phyloP scores from a whole-genome alignment of 164 flowering plant species.

The Chimonanthus salicifolius region DNA sequence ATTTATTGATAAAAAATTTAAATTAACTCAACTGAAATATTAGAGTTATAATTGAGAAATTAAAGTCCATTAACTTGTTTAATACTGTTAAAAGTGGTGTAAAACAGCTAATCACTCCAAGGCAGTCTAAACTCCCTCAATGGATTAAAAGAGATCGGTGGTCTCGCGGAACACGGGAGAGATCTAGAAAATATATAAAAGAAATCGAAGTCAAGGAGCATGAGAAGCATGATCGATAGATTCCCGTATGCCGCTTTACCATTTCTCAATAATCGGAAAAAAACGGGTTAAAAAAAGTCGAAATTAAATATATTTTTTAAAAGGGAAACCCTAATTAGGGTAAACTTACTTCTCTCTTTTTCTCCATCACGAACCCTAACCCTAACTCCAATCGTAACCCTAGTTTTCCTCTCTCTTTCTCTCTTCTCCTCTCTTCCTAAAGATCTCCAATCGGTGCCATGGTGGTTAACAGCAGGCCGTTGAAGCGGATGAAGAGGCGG shows the following conservation, averaged over 20 bases:
- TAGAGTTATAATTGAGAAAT: too few relatives aligned
- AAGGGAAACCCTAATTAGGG: not conserved
- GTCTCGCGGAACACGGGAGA: not conserved
- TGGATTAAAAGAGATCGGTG: not conserved
- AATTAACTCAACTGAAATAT: too few relatives aligned
- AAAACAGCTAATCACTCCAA: too few relatives aligned
- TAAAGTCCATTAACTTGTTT: too few relatives aligned
- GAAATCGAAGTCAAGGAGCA: not conserved
- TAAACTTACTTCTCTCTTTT: not conserved
- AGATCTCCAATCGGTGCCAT: conserved; percentile 12
- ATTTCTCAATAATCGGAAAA: not conserved
- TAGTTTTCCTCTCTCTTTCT: not conserved
- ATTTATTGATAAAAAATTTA: too few relatives aligned
- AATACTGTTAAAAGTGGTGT: too few relatives aligned
- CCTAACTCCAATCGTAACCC: conserved; percentile 1
- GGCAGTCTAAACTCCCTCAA: too few relatives aligned
- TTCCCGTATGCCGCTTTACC: not conserved
- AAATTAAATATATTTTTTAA: not conserved
- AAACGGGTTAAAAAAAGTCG: not conserved
- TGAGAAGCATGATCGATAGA: not conserved
- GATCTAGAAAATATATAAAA: too few relatives aligned
- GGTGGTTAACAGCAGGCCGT: conserved; percentile 60
- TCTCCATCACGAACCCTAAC: not conserved
- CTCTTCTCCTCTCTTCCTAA: not conserved
- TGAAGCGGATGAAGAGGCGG: conserved; percentile 67